Evolutionary conservation across 352 stramenopile genomes (phyloP).

Genomic region (Phytophthora fragariae): DNA sequence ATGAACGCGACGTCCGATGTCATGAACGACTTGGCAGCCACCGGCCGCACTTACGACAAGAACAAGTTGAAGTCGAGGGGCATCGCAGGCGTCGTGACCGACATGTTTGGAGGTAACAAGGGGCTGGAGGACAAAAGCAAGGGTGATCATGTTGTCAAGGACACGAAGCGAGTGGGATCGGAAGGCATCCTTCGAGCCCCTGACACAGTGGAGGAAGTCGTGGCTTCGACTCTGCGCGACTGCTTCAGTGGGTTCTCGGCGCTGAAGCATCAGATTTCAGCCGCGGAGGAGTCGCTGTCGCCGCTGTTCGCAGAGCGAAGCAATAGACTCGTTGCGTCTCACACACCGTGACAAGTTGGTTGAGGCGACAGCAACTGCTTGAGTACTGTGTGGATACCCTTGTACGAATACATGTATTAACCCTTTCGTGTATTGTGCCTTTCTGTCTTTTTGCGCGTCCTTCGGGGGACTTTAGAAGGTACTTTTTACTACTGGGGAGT

Average conservation of each 20-base stretch:
- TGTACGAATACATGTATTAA: not conserved
- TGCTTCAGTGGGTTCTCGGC: slow-evolving; percentile 14
- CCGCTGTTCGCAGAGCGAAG: slow-evolving; percentile 6
- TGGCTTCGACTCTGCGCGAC: slow-evolving; percentile 11
- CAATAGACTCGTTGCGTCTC: not conserved
- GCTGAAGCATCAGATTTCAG: slow-evolving; percentile 12
- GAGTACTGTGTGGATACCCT: not conserved
- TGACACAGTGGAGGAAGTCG: slow-evolving; percentile 19
- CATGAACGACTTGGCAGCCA: slow-evolving; percentile 6
- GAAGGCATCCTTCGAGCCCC: slow-evolving; percentile 29
- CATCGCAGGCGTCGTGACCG: slow-evolving; percentile 8
- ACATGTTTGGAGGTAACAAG: slow-evolving; percentile 10
- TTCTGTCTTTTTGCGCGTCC: too few species aligned
- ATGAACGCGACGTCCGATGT: slow-evolving; percentile 15
- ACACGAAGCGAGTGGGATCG: slow-evolving; percentile 12
- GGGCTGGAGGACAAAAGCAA: not conserved
- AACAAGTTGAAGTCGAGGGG: slow-evolving; percentile 22
- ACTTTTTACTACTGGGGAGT: too few species aligned
- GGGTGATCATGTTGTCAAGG: not conserved
- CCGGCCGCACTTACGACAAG: slow-evolving; percentile 9
- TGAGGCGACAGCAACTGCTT: not conserved
- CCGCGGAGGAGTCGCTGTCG: slow-evolving; percentile 14
- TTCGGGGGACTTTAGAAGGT: too few species aligned
- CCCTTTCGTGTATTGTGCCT: too few species aligned
- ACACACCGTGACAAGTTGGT: slow-evolving; percentile 1